phyloP scores from a whole-genome alignment of 768 basidiomycete genomes.

The Agaricus subrufescens region DNA sequence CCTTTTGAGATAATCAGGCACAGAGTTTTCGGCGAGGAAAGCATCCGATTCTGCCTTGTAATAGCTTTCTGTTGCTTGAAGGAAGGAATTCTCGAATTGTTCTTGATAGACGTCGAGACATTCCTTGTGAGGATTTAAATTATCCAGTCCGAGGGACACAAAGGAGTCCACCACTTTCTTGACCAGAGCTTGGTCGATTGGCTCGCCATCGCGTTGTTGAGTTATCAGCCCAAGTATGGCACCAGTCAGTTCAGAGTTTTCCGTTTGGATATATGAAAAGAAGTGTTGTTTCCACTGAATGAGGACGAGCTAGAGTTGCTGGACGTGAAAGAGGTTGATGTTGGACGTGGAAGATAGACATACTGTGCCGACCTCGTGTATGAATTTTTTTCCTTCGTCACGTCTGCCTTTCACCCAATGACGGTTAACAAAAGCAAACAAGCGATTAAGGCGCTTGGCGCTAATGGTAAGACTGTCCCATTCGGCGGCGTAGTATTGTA shows the following conservation, averaged over 20 bases:
- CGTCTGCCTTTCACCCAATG: conserved; percentile 99
- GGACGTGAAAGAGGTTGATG: not conserved
- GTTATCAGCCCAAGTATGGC: conserved; percentile 89
- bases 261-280: conserved; percentile 80
- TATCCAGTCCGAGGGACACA: conserved; percentile 92
- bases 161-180: conserved; percentile 97
- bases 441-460: conserved; percentile 91
- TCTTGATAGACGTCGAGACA: conserved; percentile 95
- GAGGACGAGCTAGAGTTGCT: conserved; percentile 66
- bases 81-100: conserved; percentile 88
- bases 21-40: conserved; percentile 87
- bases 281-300: conserved; percentile 95
- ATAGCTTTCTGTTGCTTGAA: conserved; percentile 84
- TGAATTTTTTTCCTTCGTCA: conserved; percentile 93
- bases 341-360: conserved; percentile 19
- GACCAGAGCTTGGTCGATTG: conserved; percentile 89
- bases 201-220: conserved; percentile 91
- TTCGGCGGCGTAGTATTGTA: conserved; percentile 87
- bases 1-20: conserved; percentile 95
- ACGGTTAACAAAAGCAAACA: conserved; percentile 96
- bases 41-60: conserved; percentile 92
- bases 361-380: conserved; percentile 95
- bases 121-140: conserved; percentile 85
- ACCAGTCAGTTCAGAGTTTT: conserved; percentile 74
- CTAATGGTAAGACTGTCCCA: conserved; percentile 98